Percentiles rank a stretch among this genome's conserved stretches.
phyloP scores from a whole-genome alignment of 1,284 basidiomycete genomes.

The Bothia castanella region DNA sequence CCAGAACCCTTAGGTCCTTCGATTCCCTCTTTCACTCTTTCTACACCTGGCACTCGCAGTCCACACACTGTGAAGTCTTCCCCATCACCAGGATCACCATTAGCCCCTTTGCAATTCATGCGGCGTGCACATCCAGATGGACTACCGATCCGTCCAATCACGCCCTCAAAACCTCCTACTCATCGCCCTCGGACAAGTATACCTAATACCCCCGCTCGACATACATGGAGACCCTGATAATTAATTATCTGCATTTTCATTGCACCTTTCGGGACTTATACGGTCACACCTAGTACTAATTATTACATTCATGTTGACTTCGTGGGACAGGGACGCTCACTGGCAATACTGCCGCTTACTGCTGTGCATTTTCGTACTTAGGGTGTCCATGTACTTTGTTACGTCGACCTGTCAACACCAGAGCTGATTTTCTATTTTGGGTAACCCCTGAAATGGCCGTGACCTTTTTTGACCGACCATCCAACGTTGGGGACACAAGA shows the following conservation, averaged over 20 bases:
- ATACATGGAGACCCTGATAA: slow-evolving; percentile 35
- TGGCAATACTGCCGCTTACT: slow-evolving; percentile 23
- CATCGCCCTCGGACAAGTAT: slow-evolving; percentile 34
- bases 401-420: slow-evolving; percentile 13
- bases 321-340: slow-evolving; percentile 27
- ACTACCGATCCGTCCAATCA: slow-evolving; percentile 38
- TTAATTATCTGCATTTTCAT: slow-evolving; percentile 14
- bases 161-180: slow-evolving; percentile 40
- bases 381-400: slow-evolving; percentile 7
- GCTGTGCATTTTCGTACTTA: slow-evolving; percentile 28
- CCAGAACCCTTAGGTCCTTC: slow-evolving; percentile 57
- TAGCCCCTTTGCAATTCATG: slow-evolving; percentile 56
- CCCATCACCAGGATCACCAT: slow-evolving; percentile 48
- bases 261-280: slow-evolving; percentile 18
- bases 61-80: slow-evolving; percentile 43
- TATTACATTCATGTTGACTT: slow-evolving; percentile 32
- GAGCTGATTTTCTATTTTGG: slow-evolving; percentile 11
- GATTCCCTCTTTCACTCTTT: slow-evolving; percentile 48
- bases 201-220: slow-evolving; percentile 35
- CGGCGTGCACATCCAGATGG: slow-evolving; percentile 46
- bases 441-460: slow-evolving; percentile 5
- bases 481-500: too few relatives aligned
- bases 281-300: slow-evolving; percentile 25
- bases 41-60: slow-evolving; percentile 45
- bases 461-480: neutral